phyloP scores from a whole-genome alignment of 1,284 basidiomycete species.

The Inonotus obliquus region DNA sequence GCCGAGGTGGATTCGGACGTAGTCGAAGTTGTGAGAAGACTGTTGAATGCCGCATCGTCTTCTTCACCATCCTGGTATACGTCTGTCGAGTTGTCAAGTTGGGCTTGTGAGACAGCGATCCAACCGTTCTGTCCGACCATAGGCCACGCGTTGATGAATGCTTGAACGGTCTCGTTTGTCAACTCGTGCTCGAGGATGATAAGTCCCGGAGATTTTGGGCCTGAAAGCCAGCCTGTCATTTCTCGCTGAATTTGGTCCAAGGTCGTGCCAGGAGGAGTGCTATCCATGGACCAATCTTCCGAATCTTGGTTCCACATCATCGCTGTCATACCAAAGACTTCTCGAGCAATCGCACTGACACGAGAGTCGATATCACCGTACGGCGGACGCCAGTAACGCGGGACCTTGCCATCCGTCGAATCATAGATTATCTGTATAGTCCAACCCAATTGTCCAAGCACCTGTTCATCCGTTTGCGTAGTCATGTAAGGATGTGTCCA shows the following conservation, averaged over 20 bases:
- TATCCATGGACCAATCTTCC: slow-evolving; percentile 57
- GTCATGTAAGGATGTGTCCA: slow-evolving; percentile 83
- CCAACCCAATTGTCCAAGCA: slow-evolving; percentile 81
- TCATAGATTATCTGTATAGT: slow-evolving; percentile 80
- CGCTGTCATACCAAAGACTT: slow-evolving; percentile 65
- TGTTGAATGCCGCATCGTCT: slow-evolving; percentile 1
- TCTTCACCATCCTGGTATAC: slow-evolving; percentile 10
- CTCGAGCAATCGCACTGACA: slow-evolving; percentile 67
- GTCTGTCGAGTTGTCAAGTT: slow-evolving; percentile 1
- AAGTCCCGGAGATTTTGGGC: slow-evolving; percentile 68
- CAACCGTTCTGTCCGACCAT: slow-evolving; percentile 63
- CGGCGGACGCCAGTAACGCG: slow-evolving; percentile 74
- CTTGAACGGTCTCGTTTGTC: slow-evolving; percentile 52
- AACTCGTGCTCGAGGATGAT: slow-evolving; percentile 84
- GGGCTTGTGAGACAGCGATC: slow-evolving; percentile 50
- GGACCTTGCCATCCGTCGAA: slow-evolving; percentile 68
- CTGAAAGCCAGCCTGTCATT: slow-evolving; percentile 53
- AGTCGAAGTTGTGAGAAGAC: neutral
- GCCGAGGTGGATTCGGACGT: neutral
- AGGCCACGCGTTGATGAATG: slow-evolving; percentile 69
- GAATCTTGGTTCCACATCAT: slow-evolving; percentile 82
- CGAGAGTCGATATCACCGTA: slow-evolving; percentile 75
- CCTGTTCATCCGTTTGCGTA: slow-evolving; percentile 60
- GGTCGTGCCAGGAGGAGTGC: slow-evolving; percentile 37
- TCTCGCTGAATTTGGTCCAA: slow-evolving; percentile 37